Evolutionary conservation across 2,329 filamentous ascomycete genomes (phyloP).

Genomic region (Metarhizium rileyi): DNA sequence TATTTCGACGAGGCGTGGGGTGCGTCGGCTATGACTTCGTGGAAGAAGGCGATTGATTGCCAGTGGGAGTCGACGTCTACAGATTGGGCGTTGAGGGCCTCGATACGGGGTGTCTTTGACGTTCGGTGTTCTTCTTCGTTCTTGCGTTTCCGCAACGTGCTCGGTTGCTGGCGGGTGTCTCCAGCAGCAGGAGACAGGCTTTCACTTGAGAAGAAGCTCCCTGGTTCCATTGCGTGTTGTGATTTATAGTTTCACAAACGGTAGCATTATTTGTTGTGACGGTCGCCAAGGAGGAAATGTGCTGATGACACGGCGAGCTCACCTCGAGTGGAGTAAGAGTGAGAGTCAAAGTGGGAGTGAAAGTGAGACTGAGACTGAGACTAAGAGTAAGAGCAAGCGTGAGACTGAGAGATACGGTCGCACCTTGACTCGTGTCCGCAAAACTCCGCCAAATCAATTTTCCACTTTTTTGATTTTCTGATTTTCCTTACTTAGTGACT

Average conservation of each 20-base stretch:
- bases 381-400: too few relatives aligned
- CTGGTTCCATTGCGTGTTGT: not conserved
- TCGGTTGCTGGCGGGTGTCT: not conserved
- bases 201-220: not conserved
- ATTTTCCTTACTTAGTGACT: too few relatives aligned
- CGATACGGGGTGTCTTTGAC: not conserved
- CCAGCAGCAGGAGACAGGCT: not conserved
- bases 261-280: not conserved
- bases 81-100: not conserved
- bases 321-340: too few relatives aligned
- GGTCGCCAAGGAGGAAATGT: too few relatives aligned
- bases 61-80: not conserved
- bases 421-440: too few relatives aligned
- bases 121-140: not conserved
- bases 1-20: not conserved
- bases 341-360: not conserved
- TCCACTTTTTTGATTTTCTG: too few relatives aligned
- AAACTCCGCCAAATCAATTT: too few relatives aligned
- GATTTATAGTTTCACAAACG: not conserved
- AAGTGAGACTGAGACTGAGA: not conserved
- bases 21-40: conserved; percentile 4
- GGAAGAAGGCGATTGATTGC: conserved; percentile 6
- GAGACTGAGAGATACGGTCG: too few relatives aligned
- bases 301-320: too few relatives aligned
- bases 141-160: not conserved